phyloP scores from a whole-genome alignment of 371 early-diverging fungal species.

The Syncephalastrum sp. region DNA sequence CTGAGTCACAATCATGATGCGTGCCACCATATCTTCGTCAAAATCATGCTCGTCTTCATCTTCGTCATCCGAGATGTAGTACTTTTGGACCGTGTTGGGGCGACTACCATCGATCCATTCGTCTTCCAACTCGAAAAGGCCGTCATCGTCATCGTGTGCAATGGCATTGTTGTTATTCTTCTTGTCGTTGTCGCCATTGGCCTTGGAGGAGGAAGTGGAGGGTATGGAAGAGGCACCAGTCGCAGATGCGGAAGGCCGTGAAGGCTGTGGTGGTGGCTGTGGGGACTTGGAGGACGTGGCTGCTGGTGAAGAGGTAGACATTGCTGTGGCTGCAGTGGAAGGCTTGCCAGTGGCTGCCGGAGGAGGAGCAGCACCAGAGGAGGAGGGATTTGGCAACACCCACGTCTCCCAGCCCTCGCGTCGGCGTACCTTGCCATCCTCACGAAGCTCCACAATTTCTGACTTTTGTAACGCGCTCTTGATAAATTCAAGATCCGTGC shows the following conservation, averaged over 20 bases:
- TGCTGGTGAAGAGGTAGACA: conserved; percentile 9
- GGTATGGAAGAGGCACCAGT: conserved; percentile 42
- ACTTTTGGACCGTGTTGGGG: conserved; percentile 60
- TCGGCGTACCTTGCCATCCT: conserved; percentile 60
- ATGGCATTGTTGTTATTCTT: conserved; percentile 10
- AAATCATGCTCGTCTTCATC: conserved; percentile 66
- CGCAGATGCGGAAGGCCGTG: conserved; percentile 34
- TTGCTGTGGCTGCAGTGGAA: conserved; percentile 2
- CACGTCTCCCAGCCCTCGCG: conserved; percentile 78
- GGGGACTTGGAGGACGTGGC: conserved; percentile 26
- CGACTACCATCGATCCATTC: conserved; percentile 57
- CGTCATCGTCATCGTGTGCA: conserved; percentile 58
- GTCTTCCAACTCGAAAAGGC: conserved; percentile 76
- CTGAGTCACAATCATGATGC: conserved; percentile 91
- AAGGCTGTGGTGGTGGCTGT: conserved; percentile 12
- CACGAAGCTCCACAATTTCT: conserved; percentile 53
- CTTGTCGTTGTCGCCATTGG: conserved; percentile 10
- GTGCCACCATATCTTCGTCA: conserved; percentile 86
- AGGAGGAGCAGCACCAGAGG: conserved; percentile 5
- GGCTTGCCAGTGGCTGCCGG: neutral
- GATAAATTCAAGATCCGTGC: conserved; percentile 63
- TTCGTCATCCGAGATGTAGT: conserved; percentile 67
- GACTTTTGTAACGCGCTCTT: conserved; percentile 59
- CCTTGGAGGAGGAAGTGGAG: conserved; percentile 20
- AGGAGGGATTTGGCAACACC: conserved; percentile 50